phyloP scores from a whole-genome alignment of 257 asterid genomes.

The Cordia subcordata region DNA sequence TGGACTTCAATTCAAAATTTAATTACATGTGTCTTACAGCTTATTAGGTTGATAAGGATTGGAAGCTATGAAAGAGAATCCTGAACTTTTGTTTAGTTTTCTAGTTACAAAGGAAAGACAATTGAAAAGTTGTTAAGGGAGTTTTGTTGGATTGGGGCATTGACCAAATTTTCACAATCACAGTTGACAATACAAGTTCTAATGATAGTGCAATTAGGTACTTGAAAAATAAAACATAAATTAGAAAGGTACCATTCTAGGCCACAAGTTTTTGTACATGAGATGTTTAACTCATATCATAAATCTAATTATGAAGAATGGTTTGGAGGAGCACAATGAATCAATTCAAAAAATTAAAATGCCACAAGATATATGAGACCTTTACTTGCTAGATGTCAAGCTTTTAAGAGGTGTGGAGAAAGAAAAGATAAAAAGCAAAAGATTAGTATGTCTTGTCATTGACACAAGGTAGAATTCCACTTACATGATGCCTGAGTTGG shows the following conservation, averaged over 20 bases:
- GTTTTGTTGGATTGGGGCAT: not conserved
- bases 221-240: not conserved
- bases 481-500: too few relatives aligned
- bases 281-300: conserved; percentile 7
- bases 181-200: conserved; percentile 3
- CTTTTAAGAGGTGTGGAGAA: not conserved
- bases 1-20: too few relatives aligned
- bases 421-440: conserved; percentile 1
- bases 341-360: not conserved
- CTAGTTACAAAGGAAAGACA: not conserved
- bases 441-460: too few relatives aligned
- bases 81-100: not conserved
- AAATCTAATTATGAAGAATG: too few relatives aligned
- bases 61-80: not conserved
- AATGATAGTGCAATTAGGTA: too few relatives aligned
- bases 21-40: not conserved
- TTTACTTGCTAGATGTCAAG: not conserved
- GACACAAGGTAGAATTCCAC: conserved; percentile 9
- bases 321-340: not conserved
- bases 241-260: not conserved
- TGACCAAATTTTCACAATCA: not conserved
- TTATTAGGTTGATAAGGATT: not conserved
- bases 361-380: not conserved
- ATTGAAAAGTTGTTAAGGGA: not conserved
- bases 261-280: not conserved